Conservation (phyloP, 1,139 yeast species). For the Tardiomyces digboiensis region DNA sequence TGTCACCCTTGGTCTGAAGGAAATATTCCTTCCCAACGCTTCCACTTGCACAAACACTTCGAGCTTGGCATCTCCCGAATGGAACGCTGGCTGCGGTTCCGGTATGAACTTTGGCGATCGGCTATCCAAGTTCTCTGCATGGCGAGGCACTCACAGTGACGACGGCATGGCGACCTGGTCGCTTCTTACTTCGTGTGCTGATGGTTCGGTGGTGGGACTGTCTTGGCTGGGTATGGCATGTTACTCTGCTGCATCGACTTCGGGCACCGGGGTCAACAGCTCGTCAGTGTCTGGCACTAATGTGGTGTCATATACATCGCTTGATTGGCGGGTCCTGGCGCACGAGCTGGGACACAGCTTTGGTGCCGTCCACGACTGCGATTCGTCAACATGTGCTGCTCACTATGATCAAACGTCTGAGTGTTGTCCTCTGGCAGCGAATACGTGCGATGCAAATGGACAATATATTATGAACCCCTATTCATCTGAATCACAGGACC, state of each 20-base stretch:
- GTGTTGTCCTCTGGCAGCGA: constrained; percentile 28
- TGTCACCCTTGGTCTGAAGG: constrained; percentile 25
- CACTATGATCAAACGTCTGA: constrained; percentile 19
- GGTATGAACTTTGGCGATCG: constrained; percentile 15
- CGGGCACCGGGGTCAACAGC: constrained; percentile 9
- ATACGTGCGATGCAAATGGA: constrained; percentile 26
- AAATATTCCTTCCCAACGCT: constrained; percentile 18
- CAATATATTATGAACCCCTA: constrained; percentile 31
- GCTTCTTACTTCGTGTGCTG: constrained; percentile 26
- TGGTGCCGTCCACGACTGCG: constrained; percentile 36
- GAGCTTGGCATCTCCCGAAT: constrained; percentile 12
- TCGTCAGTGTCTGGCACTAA: constrained; percentile 26
- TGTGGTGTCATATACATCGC: constrained; percentile 25
- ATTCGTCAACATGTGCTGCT: constrained; percentile 24
- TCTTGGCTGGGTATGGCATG: constrained; percentile 33
- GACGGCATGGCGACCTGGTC: constrained; percentile 32
- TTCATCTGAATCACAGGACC: constrained; percentile 20
- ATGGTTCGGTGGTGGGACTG: constrained; percentile 29
- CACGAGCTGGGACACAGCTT: constrained; percentile 34
- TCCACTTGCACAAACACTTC: constrained; percentile 19
- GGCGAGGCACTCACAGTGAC: constrained; percentile 23
- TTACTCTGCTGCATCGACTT: constrained; percentile 11
- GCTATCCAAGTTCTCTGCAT: constrained; percentile 21
- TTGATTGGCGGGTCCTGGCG: constrained; percentile 31
- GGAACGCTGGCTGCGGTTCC: constrained; percentile 25